Base-by-base conservation (phyloP, 306 rosid genomes). In the Elaeagnus macrophylla region DNA sequence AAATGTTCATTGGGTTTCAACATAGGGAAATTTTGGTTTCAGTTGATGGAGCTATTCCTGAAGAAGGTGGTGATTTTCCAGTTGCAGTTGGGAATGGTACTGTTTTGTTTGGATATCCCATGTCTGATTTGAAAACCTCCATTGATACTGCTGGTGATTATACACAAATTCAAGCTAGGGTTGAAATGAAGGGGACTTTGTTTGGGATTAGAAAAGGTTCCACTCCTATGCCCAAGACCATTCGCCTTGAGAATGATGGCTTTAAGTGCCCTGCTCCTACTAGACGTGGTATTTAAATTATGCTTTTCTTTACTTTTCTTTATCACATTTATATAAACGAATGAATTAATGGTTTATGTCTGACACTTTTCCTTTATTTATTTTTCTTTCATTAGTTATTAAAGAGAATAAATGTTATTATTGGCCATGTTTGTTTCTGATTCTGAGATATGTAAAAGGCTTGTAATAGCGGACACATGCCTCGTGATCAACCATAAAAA, bases 211-310 rank as follows among this genome's bases (percentile, higher is more conserved):
- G 67, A 15, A 41, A 59, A 0, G 57, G 18, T 0, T 62, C 71
- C 0, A 60, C 51, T 1, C 99, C 99, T 0, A 71, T 91, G 99
- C 99, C 99, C 2, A 91, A 77, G 73, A 71, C 85, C 9, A 77
- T 91, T 12, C 61, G 39, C 37, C 89, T 91, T 0, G 71, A 36
- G 13, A 87, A 87, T 19, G 95, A 87, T 48, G 99, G 99, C 3
- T 87, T 49, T 47, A 80, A 77, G 59, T 91, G 99, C 72, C 99
- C 95, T 0, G 60, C 57, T 2, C 46, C 99, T 16, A 44, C 18
- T 42, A 53, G 14, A 13, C 51, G 14, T 20, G 93, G 99, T 87
- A 57, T 36, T 61, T 39, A 6, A 13, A 10, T n/a, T 10, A 12
- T 61, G 45, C 49, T 10, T 41, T 20, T 11, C 1, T 9, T 10